These are phyloP conservation scores for Spergularia azorica DNA, from an alignment of 179 eudicot species.

Conservation along the genomic window DNA sequence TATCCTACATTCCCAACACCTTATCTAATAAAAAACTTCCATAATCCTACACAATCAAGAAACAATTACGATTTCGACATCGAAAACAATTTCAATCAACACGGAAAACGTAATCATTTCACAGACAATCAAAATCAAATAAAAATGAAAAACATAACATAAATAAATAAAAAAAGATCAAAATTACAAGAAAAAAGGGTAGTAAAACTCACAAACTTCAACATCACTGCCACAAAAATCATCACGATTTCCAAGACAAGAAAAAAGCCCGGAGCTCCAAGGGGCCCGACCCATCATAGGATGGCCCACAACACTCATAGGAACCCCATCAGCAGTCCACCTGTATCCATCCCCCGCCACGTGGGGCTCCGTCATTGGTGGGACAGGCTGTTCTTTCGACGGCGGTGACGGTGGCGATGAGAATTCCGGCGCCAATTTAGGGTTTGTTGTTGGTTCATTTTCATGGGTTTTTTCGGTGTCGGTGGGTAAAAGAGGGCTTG, in stretches of 20 bases:
- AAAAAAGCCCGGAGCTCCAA: constrained; percentile 59
- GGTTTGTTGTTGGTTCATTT: not conserved
- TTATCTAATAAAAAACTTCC: too few relatives aligned
- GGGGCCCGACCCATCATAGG: constrained; percentile 43
- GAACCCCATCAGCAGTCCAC: constrained; percentile 65
- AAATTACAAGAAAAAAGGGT: not conserved
- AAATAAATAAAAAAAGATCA: not conserved
- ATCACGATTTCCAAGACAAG: constrained; percentile 76
- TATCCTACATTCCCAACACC: too few relatives aligned
- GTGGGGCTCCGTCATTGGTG: constrained; percentile 25
- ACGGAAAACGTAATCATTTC: not conserved
- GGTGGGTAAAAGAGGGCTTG: constrained; percentile 17
- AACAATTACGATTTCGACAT: too few relatives aligned
- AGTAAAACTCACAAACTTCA: constrained; percentile 76
- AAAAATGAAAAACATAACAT: not conserved
- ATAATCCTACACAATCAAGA: too few relatives aligned
- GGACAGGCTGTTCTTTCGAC: constrained; percentile 21
- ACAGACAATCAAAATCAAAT: not conserved
- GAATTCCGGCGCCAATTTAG: not conserved
- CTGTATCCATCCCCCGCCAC: constrained; percentile 38
- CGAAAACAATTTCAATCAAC: not conserved
- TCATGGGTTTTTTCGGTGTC: not conserved
- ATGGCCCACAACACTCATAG: constrained; percentile 48
- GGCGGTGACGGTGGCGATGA: constrained; percentile 22
- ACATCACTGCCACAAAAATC: constrained; percentile 81